These are phyloP conservation scores for Leucocoprinus birnbaumii DNA, from an alignment of 768 basidiomycete genomes.

Conservation along the genomic window DNA sequence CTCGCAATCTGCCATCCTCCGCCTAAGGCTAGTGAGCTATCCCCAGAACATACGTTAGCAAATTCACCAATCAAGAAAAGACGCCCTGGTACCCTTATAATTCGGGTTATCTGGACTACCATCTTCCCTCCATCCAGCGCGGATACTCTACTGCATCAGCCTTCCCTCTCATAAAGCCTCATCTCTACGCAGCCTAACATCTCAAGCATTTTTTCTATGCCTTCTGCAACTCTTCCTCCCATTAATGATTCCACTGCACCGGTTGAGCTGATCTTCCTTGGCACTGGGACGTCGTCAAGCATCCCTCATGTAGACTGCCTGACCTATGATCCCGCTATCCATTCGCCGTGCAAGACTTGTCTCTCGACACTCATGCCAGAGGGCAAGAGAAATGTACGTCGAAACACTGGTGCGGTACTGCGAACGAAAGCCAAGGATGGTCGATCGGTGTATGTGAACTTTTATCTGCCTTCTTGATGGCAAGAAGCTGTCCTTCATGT, in stretches of 20 bases:
- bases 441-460: conserved; percentile 46
- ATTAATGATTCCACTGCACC: conserved; percentile 2
- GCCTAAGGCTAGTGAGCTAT: neutral
- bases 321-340: conserved; percentile 55
- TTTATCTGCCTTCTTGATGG: neutral
- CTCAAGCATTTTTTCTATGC: neutral
- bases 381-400: conserved; percentile 79
- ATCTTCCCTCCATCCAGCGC: neutral
- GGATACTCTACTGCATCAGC: neutral
- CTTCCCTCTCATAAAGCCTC: neutral
- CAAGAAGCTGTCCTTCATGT: neutral
- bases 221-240: neutral
- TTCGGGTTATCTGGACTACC: neutral
- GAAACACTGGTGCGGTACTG: conserved; percentile 78
- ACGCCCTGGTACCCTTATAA: neutral
- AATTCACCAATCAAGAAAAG: conserved; percentile 2
- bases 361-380: conserved; percentile 62
- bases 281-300: conserved; percentile 78
- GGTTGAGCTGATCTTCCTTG: conserved; percentile 76
- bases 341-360: conserved; percentile 56
- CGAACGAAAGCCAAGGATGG: conserved; percentile 42
- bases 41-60: conserved; percentile 1
- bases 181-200: too few species aligned
- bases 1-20: conserved; percentile 1
- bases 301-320: conserved; percentile 73